These are phyloP conservation scores for Aureobasidium musti DNA, from an alignment of 2,329 filamentous ascomycete genomes.

Conservation along the genomic window DNA sequence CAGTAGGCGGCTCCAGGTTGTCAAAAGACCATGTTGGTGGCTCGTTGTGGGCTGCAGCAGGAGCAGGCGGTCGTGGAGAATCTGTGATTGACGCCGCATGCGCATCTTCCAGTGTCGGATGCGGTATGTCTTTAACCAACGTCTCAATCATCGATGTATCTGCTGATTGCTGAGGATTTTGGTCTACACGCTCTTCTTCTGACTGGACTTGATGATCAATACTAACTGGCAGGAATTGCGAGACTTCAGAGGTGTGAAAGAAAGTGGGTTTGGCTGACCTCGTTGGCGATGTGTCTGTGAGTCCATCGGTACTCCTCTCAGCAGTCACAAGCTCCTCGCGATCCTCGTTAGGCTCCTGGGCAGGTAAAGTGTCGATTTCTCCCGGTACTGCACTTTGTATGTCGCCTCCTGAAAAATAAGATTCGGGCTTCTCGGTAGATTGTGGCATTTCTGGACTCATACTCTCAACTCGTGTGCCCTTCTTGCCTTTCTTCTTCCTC, in stretches of 20 bases:
- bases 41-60: not conserved
- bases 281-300: not conserved
- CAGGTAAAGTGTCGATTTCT: not conserved
- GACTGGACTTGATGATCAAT: conserved; percentile 27
- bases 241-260: conserved; percentile 37
- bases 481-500: conserved; percentile 50
- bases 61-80: not conserved
- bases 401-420: not conserved
- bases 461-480: conserved; percentile 46
- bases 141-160: conserved; percentile 12
- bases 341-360: not conserved
- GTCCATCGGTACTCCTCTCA: not conserved
- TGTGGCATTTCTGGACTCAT: not conserved
- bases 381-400: no score
- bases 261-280: conserved; percentile 9
- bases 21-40: conserved; percentile 27
- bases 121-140: not conserved
- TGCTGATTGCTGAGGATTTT: not conserved
- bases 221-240: conserved; percentile 34
- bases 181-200: not conserved
- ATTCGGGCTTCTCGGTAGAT: no score
- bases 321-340: not conserved
- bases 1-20: not conserved
- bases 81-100: not conserved
- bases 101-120: not conserved